Evolutionary conservation across 208 protist species (phyloP).

Genomic region (Trypanosoma scelopori): DNA sequence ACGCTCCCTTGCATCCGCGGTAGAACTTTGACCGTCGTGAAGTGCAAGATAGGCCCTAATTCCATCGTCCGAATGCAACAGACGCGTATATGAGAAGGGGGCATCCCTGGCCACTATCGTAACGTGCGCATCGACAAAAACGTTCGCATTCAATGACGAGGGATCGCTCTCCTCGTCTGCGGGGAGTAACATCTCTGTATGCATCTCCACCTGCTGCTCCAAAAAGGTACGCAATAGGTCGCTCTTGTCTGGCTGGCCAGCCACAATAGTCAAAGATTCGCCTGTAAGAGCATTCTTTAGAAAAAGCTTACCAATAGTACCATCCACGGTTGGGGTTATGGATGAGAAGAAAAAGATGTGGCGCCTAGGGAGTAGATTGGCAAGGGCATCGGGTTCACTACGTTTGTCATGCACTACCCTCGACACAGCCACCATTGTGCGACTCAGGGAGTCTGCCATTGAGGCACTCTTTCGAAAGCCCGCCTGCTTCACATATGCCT

Average conservation of each 20-base stretch:
- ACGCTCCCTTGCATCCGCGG: constrained; percentile 39
- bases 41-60: constrained; percentile 53
- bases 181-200: constrained; percentile 81
- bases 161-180: constrained; percentile 57
- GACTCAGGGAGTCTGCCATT: constrained; percentile 69
- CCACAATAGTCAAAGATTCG: constrained; percentile 76
- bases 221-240: constrained; percentile 66
- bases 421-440: constrained; percentile 62
- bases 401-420: constrained; percentile 51
- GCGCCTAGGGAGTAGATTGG: constrained; percentile 80
- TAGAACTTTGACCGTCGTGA: constrained; percentile 41
- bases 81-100: constrained; percentile 66
- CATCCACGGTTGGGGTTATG: constrained; percentile 36
- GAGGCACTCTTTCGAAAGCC: constrained; percentile 87
- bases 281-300: constrained; percentile 87
- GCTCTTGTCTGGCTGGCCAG: constrained; percentile 38
- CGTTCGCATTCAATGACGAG: constrained; percentile 29
- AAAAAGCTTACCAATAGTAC: constrained; percentile 72
- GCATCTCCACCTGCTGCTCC: constrained; percentile 52
- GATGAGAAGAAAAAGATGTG: constrained; percentile 86
- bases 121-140: constrained; percentile 78
- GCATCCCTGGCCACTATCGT: constrained; percentile 86
- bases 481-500: constrained; percentile 79
- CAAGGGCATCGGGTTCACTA: constrained; percentile 65
- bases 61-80: constrained; percentile 44